Evolutionary conservation across 2,329 filamentous ascomycete species (phyloP).

Genomic region (Venturia nashicola): DNA sequence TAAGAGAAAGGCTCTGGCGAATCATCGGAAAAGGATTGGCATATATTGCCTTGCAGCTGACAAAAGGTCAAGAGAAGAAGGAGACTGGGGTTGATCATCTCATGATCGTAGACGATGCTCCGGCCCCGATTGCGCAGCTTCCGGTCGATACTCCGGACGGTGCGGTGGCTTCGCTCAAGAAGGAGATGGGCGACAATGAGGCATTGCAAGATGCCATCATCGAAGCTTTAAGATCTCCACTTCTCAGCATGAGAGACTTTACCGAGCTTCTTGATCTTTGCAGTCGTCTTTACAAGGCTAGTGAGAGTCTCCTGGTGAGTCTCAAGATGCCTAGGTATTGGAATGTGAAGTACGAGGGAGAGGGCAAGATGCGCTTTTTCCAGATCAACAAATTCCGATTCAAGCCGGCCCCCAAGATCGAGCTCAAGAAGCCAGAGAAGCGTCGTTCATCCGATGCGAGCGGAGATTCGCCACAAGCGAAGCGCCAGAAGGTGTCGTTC

Average conservation of each 20-base stretch:
- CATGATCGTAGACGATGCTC: conserved; percentile 45
- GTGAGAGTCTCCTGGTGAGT: conserved; percentile 35
- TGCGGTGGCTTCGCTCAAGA: conserved; percentile 43
- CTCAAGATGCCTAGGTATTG: conserved; percentile 46
- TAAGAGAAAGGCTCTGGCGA: conserved; percentile 39
- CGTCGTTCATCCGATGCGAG: background rate
- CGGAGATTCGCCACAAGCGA: conserved; percentile 6
- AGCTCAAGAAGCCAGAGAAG: conserved; percentile 5
- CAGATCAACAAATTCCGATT: conserved; percentile 9
- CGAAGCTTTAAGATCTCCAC: conserved; percentile 41
- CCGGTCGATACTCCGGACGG: conserved; percentile 44
- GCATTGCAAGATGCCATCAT: conserved; percentile 42
- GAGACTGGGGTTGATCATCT: conserved; percentile 28
- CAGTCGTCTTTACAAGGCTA: conserved; percentile 40
- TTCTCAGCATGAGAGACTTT: conserved; percentile 40
- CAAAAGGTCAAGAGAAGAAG: conserved; percentile 20
- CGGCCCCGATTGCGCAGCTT: conserved; percentile 35
- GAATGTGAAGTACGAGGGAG: conserved; percentile 39
- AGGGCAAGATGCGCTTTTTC: conserved; percentile 28
- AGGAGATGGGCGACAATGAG: conserved; percentile 36
- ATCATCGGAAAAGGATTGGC: conserved; percentile 45
- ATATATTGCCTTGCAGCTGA: conserved; percentile 45
- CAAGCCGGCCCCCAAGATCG: conserved; percentile 2
- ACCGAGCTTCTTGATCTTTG: conserved; percentile 46
- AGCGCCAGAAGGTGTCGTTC: conserved; percentile 2